Evolutionary conservation across 2,329 filamentous ascomycete genomes (phyloP).

Genomic region (Fusarium anguioides): DNA sequence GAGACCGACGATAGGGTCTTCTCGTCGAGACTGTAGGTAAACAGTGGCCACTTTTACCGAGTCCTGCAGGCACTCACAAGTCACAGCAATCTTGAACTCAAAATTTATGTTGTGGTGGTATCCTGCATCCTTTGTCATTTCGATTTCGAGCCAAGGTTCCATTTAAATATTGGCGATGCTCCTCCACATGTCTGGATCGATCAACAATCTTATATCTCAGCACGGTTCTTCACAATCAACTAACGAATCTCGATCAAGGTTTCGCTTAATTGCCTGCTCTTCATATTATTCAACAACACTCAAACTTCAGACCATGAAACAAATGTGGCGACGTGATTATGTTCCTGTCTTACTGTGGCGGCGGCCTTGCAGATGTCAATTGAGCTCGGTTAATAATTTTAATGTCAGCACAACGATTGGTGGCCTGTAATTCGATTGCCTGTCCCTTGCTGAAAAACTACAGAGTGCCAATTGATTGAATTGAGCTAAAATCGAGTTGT

Average conservation of each 20-base stretch:
- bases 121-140: conserved; percentile 10
- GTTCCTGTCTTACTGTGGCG: conserved; percentile 21
- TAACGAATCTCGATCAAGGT: conserved; percentile 6
- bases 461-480: conserved; percentile 2
- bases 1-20: not conserved
- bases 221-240: not conserved
- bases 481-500: not conserved
- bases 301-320: not conserved
- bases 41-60: not conserved
- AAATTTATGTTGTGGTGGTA: not conserved
- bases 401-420: conserved; percentile 31
- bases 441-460: conserved; percentile 21
- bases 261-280: conserved; percentile 22
- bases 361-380: conserved; percentile 35
- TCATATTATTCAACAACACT: not conserved
- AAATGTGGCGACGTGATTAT: conserved; percentile 31
- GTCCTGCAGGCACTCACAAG: too few relatives aligned
- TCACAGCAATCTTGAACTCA: not conserved
- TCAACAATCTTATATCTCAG: conserved; percentile 1
- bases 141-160: conserved; percentile 3
- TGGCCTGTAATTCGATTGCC: conserved; percentile 1
- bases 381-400: conserved; percentile 19
- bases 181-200: conserved; percentile 20
- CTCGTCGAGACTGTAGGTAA: not conserved
- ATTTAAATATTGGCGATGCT: conserved; percentile 16